Base-by-base conservation (phyloP, 495 filamentous ascomycete species). In the Tuber umbilicatum region DNA sequence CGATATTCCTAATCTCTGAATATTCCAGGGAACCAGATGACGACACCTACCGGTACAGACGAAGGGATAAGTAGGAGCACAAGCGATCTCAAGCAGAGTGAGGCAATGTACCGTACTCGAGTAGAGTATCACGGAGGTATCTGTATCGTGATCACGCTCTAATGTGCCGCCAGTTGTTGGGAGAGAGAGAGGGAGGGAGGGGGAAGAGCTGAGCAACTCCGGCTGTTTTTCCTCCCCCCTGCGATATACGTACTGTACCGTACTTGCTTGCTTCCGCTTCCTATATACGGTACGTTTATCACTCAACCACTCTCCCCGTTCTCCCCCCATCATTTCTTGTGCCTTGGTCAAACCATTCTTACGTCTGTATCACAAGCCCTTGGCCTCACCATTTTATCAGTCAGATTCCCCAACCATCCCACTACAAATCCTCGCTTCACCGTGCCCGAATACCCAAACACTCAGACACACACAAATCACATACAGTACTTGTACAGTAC, bases 401-500 rank as follows among this genome's bases (percentile, higher is more conserved):
- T 60, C 50, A 60, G 50, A 60, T 60, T 31, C 50, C 50, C 50
- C 50, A 60, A n/a, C 50, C 50, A 60, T 60, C 50, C 50, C n/a
- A 31, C 50, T 60, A 14, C n/a, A 7, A 31, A 60, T 60, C 12
- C 50, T 31, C 27, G 10, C 50, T 60, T n/a, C 50, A 60, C n/a
- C 50, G 50, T 60, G 50, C 50, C 5, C n/a, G n/a, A 31, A 12
- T 60, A 14, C n/a, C 47, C 10, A 17, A 12, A 64, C 55, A 64
- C 55, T 2, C 55, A 16, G 55, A 31, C 27, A 17, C 50, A n/a
- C 50, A n/a, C 50, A 35, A n/a, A 64, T 31, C 55, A 35, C n/a
- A 64, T 31, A 31, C 27, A 5, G 55, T 17, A n/a, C n/a, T n/a
- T n/a, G n/a, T n/a, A 64, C 55, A 35, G 55, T 17, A 5, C 55